Evolutionary conservation across 805 yeast genomes (phyloP), one percentile per base, ranked within the genome.

Genomic region (Starmerella sp.): DNA sequence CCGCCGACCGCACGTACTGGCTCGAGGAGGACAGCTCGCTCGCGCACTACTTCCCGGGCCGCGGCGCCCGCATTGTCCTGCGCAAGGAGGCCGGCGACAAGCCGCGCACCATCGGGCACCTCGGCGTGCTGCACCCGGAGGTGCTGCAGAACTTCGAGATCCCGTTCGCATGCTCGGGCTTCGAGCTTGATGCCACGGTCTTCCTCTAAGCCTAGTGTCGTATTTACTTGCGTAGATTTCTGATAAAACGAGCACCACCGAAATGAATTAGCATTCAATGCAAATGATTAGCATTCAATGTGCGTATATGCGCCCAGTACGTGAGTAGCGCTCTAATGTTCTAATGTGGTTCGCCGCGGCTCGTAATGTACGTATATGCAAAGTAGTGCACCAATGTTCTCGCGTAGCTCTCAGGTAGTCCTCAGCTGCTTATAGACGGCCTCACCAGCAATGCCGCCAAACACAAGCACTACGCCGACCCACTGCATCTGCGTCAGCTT

Each of bases 81-180:
- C 72, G 76, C 55, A 77, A 42, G 34, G 39, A 31, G 41, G 53
- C 41, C 31, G 79, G 78, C 55, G 48, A 44, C 28, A 59, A 54
- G 42, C 64, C 65, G 31, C 54, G 57, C 46, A 52, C 54, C 37
- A 65, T 65, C 10, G 99, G 99, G 61, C 74, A 81, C 48, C 75
- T 93, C 62, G 99, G 99, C 71, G 96, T 89, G 56, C 76, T 93
- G 64, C 99, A 93, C 70, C 99, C 99, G 37, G 88, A 84, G 67
- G 98, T 93, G 52, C 77, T 91, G 77, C 77, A 77, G 58, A 74
- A 78, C 66, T 93, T 90, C 67, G 97, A 89, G 62, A 80, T 93
- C 59, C 96, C 97, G 52, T 87, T 83, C 65, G 96, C 96, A 63
- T 95, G 90, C 55, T 84, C 96, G 35, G 77, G 84, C 55, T 91